Evolutionary conservation across 371 early-diverging fungal genomes (phyloP).

Genomic region (Circinella minor): DNA sequence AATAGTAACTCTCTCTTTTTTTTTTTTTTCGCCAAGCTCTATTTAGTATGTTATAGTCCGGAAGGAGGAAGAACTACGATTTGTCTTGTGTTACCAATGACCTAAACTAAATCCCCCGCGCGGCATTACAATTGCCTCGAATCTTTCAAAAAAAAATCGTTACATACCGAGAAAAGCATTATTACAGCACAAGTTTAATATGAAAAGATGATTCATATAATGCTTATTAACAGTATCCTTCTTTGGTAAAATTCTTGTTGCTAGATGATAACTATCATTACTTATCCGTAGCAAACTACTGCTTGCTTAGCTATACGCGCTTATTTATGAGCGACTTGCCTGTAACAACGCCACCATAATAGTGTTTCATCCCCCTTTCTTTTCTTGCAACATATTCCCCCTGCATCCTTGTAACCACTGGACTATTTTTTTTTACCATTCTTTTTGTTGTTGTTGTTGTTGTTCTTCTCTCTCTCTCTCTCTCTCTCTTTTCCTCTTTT

Average conservation of each 20-base stretch:
- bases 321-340: background rate
- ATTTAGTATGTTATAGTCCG: background rate
- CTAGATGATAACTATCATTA: no score
- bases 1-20: no score
- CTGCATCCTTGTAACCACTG: slow-evolving; percentile 8
- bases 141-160: background rate
- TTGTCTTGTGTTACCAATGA: background rate
- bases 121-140: background rate
- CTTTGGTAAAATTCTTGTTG: no score
- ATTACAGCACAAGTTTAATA: no score
- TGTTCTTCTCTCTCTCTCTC: background rate
- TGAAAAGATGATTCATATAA: no score
- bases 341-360: slow-evolving; percentile 4
- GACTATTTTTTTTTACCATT: background rate
- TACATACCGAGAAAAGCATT: no score
- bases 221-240: no score
- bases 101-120: background rate
- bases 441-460: background rate
- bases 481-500: background rate
- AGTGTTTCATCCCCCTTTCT: slow-evolving; percentile 9
- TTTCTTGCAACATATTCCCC: slow-evolving; percentile 12
- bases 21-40: background rate
- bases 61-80: background rate
- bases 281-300: no score
- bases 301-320: no score